Evolutionary conservation across 2,329 filamentous ascomycete species (phyloP), one percentile per base, ranked within the genome.

Genomic region (Proliferodiscus dingleyae): DNA sequence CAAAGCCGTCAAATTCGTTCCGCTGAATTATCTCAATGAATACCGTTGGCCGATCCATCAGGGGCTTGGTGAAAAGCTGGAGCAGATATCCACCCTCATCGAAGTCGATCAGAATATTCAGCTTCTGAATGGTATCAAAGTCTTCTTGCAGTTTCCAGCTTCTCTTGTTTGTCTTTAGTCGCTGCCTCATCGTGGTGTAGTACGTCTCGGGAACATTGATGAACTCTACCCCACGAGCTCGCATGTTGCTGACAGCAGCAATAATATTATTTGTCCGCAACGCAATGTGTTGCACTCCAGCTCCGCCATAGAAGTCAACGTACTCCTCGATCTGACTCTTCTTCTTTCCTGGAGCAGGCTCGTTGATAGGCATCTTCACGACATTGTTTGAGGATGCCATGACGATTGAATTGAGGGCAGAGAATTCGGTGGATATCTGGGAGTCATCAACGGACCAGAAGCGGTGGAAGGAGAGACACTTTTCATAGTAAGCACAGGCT

Each of bases 321-420:
- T 85, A 90, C 71, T 96, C 91, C 67, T 96, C 90, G 58, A 97
- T 96, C 70, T 97, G 91, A 9, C 83, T 88, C 67, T 89, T 87
- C 69, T 88, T 91, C 72, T 93, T 93, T 48, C 90, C 91, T 1
- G 79, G 73, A 0, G 91, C 91, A 2, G 91, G 91, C 71, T 96
- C 90, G 73, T 96, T 96, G 77, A 97, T 95, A 60, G 91, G 91
- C 89, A 96, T 96, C 72, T 96, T 96, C 68, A 96, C 89, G 4
- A 85, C 66, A 47, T 91, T 85, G 71, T 90, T 88, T 49, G 82
- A 81, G 4, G 83, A 88, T 33, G 86, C 80, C 89, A 96, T 95
- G 63, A 96, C 91, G 61, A 96, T 83, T 61, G 81, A 87, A 69
- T 84, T 89, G 38, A 96, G 75, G 8, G 91, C 89, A 1, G 85